Percentiles rank a stretch among this genome's conserved stretches.
Conservation (phyloP, 176 grass and related monocot genomes). For the Triticum dicoccoides region DNA sequence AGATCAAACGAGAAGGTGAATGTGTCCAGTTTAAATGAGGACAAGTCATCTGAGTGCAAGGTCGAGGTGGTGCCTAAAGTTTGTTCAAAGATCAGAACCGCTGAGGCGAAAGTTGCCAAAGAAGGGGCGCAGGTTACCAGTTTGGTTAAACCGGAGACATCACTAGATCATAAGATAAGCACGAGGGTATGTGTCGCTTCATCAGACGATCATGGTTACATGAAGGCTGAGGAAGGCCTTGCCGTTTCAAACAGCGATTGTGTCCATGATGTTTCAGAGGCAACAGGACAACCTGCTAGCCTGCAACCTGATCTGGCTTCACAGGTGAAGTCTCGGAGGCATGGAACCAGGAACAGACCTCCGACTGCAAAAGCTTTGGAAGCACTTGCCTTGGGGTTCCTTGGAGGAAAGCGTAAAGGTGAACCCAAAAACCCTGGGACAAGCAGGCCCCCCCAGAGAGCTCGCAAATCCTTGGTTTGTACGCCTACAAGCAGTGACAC, state of each 20-base stretch:
- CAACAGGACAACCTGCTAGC: conserved; percentile 1
- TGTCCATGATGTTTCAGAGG: not conserved
- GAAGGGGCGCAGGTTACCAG: conserved; percentile 20
- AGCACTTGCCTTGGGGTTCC: conserved; percentile 77
- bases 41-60: conserved; percentile 37
- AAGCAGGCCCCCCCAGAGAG: conserved; percentile 37
- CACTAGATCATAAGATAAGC: conserved; percentile 22
- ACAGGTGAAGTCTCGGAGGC: conserved; percentile 43
- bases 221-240: conserved; percentile 35
- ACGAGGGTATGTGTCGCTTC: not conserved
- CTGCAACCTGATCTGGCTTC: conserved; percentile 29
- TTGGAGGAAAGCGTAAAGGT: conserved; percentile 67
- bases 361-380: conserved; percentile 79
- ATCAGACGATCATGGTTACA: conserved; percentile 18
- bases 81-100: conserved; percentile 22
- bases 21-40: conserved; percentile 1
- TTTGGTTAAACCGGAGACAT: conserved; percentile 41
- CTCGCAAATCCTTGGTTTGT: conserved; percentile 20
- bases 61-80: not conserved
- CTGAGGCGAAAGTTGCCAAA: conserved; percentile 17
- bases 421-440: conserved; percentile 28
- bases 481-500: not conserved
- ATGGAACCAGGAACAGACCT: conserved; percentile 76
- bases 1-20: conserved; percentile 27
- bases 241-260: conserved; percentile 21